Evolutionary conservation across 768 basidiomycete species (phyloP).

Genomic region (Punctularia strigosozonata): DNA sequence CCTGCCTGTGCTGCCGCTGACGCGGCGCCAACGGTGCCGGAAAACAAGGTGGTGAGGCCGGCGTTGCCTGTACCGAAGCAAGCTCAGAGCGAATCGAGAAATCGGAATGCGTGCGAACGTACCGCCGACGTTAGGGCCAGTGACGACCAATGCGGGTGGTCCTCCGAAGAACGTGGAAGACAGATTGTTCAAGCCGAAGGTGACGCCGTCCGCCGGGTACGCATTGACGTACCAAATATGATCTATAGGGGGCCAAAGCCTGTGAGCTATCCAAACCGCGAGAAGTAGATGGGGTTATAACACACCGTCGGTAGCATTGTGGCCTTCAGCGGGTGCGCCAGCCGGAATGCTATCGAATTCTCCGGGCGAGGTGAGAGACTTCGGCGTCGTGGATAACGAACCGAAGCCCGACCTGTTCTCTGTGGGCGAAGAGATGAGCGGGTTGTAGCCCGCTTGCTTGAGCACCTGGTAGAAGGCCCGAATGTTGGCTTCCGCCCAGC

Average conservation of each 20-base stretch:
- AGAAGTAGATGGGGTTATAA: too few species aligned
- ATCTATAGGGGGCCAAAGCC: too few species aligned
- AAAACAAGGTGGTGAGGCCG: constrained; percentile 19
- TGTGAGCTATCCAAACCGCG: too few species aligned
- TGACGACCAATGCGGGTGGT: constrained; percentile 31
- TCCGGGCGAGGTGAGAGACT: constrained; percentile 16
- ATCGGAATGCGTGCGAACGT: constrained; percentile 9
- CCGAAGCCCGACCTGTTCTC: constrained; percentile 22
- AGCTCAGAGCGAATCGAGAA: background rate
- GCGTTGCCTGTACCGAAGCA: constrained; percentile 15
- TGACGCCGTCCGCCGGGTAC: constrained; percentile 19
- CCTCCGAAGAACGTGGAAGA: constrained; percentile 26
- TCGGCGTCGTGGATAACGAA: constrained; percentile 15
- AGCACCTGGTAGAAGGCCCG: too few species aligned
- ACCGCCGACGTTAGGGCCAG: constrained; percentile 36
- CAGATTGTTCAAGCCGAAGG: too few species aligned
- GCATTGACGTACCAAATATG: constrained; percentile 25
- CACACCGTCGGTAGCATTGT: constrained; percentile 16
- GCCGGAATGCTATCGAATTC: constrained; percentile 21
- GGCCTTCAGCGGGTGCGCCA: constrained; percentile 20
- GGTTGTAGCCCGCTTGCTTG: too few species aligned
- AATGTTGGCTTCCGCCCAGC: too few species aligned
- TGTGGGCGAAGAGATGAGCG: constrained; percentile 20
- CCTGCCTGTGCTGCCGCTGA: constrained; percentile 35
- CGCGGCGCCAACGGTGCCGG: constrained; percentile 39